Evolutionary conservation across 2,329 filamentous ascomycete species (phyloP), one percentile per base, ranked within the genome.

Genomic region (Macrophomina phaseolina): DNA sequence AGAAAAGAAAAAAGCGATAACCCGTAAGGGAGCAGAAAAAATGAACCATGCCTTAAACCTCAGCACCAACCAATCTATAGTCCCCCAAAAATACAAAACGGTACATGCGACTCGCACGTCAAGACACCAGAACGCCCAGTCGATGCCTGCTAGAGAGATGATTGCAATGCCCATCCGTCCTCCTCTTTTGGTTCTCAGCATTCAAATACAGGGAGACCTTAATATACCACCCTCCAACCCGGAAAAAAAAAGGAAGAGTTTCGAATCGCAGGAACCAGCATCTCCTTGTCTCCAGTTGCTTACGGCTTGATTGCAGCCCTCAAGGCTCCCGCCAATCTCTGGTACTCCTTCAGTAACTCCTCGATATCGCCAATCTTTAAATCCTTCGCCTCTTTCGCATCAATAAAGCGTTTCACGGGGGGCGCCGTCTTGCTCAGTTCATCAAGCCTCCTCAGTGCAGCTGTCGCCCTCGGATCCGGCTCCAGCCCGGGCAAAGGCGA

Each of bases 341-440:
- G 79, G 65, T 80, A 81, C 40, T 80, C 79, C 68, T 76, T 79
- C 71, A 81, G 67, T 60, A 81, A 66, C 70, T 84, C 82, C 46
- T 84, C 82, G 4, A 84, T 78, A 68, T 84, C 82, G 11, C 79
- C 81, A 52, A 84, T 64, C 72, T 76, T 81, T 69, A 84, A 68
- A 12, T 84, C 81, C 48, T 77, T 77, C 48, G 79, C 80, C 69
- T 80, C 80, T 65, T 79, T 79, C 2, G 80, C 77, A 30, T 84
- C 82, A 67, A 84, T 56, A 67, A 84, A 84, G 51, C 78, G 75
- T 72, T 81, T 83, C 55, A 79, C 72, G 1, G 82, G 82, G n/a
- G 81, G 81, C 18, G 79, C 74, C 30, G 81, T 79, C 70, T 80
- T 83, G 69, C 75, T 78, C 67, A 85, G 67, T 58, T 76, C 76